phyloP scores from a whole-genome alignment of 2,329 filamentous ascomycete species.

The Pyricularia grisea region DNA sequence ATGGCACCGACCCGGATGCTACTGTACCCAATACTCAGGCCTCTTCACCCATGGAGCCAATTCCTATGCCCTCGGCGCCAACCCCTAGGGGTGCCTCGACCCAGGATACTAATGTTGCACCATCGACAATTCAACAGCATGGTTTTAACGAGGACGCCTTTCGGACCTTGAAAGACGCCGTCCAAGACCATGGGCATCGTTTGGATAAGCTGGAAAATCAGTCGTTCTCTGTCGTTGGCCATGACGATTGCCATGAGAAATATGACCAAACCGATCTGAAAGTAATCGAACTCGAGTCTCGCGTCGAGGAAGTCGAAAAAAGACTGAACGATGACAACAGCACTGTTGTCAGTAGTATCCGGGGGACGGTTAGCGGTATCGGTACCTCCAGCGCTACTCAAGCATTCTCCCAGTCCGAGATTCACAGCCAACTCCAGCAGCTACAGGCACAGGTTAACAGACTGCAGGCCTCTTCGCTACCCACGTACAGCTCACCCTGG shows the following conservation, averaged over 20 bases:
- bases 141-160: conserved; percentile 22
- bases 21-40: conserved; percentile 1
- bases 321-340: conserved; percentile 34
- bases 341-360: conserved; percentile 24
- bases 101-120: conserved; percentile 8
- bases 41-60: background rate
- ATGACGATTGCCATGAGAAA: conserved; percentile 60
- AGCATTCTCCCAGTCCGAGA: conserved; percentile 29
- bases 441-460: conserved; percentile 41
- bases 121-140: conserved; percentile 1
- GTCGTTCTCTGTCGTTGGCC: conserved; percentile 56
- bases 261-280: conserved; percentile 59
- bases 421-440: conserved; percentile 39
- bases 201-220: conserved; percentile 60
- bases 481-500: conserved; percentile 58
- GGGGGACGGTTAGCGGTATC: conserved; percentile 34
- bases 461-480: conserved; percentile 48
- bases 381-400: conserved; percentile 36
- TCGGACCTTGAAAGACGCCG: conserved; percentile 38
- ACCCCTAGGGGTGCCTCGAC: background rate
- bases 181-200: conserved; percentile 53
- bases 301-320: conserved; percentile 51
- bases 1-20: background rate
- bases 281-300: conserved; percentile 58
- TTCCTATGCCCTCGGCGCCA: background rate